These are phyloP conservation scores for Solanum chiquidenum DNA, from an alignment of 257 asterid genomes.

Conservation along the genomic window DNA sequence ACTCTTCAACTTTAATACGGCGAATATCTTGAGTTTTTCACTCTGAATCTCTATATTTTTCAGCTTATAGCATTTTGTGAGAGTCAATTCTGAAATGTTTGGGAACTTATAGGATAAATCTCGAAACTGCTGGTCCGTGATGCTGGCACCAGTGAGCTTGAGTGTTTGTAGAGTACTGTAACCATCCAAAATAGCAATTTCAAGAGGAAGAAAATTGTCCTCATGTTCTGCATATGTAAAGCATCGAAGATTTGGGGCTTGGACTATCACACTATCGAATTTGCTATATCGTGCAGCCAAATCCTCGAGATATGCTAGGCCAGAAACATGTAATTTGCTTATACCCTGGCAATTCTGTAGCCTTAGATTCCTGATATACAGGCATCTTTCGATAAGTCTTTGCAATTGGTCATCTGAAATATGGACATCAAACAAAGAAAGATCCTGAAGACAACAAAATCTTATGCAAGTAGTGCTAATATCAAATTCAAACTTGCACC, in stretches of 20 bases:
- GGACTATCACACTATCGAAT: background rate
- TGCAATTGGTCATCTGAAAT: background rate
- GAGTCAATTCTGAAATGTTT: background rate
- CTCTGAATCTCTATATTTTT: background rate
- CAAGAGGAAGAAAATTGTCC: background rate
- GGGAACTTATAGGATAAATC: background rate
- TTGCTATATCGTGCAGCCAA: background rate
- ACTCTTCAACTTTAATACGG: background rate
- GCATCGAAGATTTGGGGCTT: background rate
- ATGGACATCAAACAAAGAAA: background rate
- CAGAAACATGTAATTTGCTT: background rate
- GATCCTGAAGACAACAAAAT: background rate
- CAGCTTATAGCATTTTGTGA: accelerated
- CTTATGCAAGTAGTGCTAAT: background rate
- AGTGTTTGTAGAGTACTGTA: background rate
- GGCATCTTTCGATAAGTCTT: background rate
- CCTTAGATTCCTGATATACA: background rate
- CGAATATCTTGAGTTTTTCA: background rate
- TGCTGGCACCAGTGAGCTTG: background rate
- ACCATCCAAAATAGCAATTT: background rate
- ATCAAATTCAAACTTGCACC: background rate
- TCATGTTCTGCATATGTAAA: background rate
- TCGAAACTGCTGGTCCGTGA: background rate
- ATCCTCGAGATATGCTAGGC: background rate
- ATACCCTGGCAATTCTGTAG: background rate